These are phyloP conservation scores for Monilinia laxa DNA, from an alignment of 2,329 filamentous ascomycete species.

Conservation along the genomic window DNA sequence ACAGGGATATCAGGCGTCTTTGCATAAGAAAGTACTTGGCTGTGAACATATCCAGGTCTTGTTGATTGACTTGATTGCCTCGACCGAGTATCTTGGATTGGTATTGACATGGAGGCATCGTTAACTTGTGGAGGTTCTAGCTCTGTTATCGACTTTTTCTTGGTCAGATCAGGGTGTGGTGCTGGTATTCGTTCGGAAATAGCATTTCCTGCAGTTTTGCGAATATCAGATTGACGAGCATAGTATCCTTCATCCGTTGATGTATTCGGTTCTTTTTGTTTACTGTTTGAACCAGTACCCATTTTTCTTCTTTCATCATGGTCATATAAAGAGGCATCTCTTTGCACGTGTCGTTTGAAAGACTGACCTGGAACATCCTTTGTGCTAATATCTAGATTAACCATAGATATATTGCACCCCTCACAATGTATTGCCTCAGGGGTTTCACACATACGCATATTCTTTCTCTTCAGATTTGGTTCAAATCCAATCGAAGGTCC, in stretches of 20 bases:
- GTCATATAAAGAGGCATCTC: neutral
- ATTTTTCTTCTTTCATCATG: neutral
- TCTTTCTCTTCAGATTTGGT: neutral
- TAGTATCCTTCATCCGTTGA: constrained; percentile 11
- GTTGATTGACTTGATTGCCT: constrained; percentile 14
- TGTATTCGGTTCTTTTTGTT: neutral
- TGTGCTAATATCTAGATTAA: neutral
- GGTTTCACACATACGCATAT: neutral
- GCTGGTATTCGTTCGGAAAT: neutral
- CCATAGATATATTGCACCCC: constrained; percentile 7
- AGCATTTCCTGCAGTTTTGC: neutral
- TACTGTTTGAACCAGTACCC: neutral
- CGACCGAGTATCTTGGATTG: constrained; percentile 1
- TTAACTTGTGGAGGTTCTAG: neutral
- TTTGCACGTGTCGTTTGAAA: neutral
- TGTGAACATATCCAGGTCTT: constrained; percentile 6
- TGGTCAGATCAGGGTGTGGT: constrained; percentile 18
- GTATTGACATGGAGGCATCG: neutral
- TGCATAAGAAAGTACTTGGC: constrained; percentile 15
- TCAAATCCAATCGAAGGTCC: neutral
- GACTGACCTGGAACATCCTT: neutral
- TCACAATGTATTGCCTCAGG: neutral
- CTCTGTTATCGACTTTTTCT: constrained; percentile 9
- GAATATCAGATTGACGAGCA: constrained; percentile 9
- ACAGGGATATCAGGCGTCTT: neutral